phyloP scores from a whole-genome alignment of 1,284 basidiomycete genomes.

The Athelia sp. region DNA sequence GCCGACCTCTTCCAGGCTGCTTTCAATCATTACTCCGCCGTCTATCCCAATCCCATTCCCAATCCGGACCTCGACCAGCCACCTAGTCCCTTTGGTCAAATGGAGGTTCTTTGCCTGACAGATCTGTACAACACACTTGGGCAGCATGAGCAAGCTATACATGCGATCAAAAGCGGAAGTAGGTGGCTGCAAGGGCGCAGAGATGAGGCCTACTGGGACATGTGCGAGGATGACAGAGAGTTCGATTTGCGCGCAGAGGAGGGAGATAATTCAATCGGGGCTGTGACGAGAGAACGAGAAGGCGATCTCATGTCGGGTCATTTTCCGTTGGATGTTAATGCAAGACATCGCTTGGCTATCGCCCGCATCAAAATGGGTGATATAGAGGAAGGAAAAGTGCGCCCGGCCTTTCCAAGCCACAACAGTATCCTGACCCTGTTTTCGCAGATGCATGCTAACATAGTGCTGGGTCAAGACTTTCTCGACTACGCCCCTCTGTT shows the following conservation, averaged over 20 bases:
- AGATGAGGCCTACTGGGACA: conserved; percentile 78
- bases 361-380: conserved; percentile 82
- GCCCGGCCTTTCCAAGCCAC: conserved; percentile 15
- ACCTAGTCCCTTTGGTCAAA: conserved; percentile 38
- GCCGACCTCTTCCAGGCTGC: conserved; percentile 63
- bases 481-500: conserved; percentile 76
- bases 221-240: conserved; percentile 83
- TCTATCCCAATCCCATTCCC: conserved; percentile 32
- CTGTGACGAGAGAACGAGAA: conserved; percentile 2
- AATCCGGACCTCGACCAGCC: conserved; percentile 26
- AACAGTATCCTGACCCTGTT: neutral
- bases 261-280: too few species aligned
- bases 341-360: conserved; percentile 83
- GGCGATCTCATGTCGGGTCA: conserved; percentile 45
- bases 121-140: conserved; percentile 77
- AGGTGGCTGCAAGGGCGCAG: conserved; percentile 87
- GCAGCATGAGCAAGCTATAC: conserved; percentile 66
- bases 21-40: conserved; percentile 37
- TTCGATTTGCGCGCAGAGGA: conserved; percentile 56
- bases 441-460: conserved; percentile 66
- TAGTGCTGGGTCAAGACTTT: conserved; percentile 68
- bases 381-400: conserved; percentile 78
- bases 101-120: conserved; percentile 74
- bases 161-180: conserved; percentile 71
- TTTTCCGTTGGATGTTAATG: conserved; percentile 73